Evolutionary conservation across 768 basidiomycete genomes (phyloP).

Genomic region (Pilatotrama ljubarskyi): DNA sequence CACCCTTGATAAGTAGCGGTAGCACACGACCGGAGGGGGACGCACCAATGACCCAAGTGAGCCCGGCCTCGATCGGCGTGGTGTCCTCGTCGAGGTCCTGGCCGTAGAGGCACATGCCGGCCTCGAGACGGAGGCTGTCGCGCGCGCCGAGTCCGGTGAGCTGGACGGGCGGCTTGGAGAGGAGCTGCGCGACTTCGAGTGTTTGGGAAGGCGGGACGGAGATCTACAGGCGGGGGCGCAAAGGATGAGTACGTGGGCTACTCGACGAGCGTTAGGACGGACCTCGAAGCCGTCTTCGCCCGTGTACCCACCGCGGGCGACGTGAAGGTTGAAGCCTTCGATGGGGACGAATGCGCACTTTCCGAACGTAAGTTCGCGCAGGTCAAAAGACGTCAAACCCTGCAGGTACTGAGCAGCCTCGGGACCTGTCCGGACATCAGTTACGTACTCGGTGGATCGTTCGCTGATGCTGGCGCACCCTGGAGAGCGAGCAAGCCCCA

Average conservation of each 20-base stretch:
- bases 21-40: not conserved
- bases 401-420: conserved; percentile 81
- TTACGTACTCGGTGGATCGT: not conserved
- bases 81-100: conserved; percentile 89
- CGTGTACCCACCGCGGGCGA: conserved; percentile 95
- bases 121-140: conserved; percentile 92
- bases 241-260: not conserved
- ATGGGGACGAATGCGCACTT: conserved; percentile 79
- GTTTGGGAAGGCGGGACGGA: conserved; percentile 84
- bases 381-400: conserved; percentile 69
- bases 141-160: conserved; percentile 90
- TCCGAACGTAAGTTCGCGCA: conserved; percentile 78
- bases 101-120: conserved; percentile 96
- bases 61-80: conserved; percentile 86
- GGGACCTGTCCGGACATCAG: conserved; percentile 54
- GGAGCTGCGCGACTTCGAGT: conserved; percentile 61
- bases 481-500: conserved; percentile 93
- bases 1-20: not conserved
- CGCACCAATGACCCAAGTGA: conserved; percentile 92
- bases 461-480: conserved; percentile 52
- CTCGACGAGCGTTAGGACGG: conserved; percentile 16
- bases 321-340: conserved; percentile 77
- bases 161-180: conserved; percentile 69
- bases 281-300: conserved; percentile 99
- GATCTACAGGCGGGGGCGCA: conserved; percentile 49